A percentile compares a stretch with the other conserved stretches of the same genome.
phyloP scores from a whole-genome alignment of 768 basidiomycete genomes.

The Suillus americanus region DNA sequence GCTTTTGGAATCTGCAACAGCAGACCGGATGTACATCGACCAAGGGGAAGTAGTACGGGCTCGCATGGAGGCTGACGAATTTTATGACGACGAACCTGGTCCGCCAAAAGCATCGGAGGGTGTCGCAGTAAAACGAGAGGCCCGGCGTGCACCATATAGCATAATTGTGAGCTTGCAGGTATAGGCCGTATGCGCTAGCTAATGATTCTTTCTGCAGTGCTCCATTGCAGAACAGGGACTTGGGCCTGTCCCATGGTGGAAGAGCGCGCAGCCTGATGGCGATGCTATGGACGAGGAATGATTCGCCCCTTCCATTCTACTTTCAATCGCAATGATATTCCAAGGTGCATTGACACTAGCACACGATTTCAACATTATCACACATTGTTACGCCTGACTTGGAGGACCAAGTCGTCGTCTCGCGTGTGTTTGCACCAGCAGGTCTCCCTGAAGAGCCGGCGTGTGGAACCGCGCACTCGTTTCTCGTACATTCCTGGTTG shows the following conservation, averaged over 20 bases:
- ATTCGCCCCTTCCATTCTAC: background rate
- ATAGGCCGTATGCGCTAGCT: background rate
- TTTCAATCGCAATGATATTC: background rate
- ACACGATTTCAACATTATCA: background rate
- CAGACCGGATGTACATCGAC: slow-evolving; percentile 81
- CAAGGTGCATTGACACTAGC: background rate
- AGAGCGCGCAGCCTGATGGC: slow-evolving; percentile 42
- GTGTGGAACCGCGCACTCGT: slow-evolving; percentile 52
- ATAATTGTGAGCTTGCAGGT: slow-evolving; percentile 52
- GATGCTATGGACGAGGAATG: slow-evolving; percentile 42
- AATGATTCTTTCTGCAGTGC: slow-evolving; percentile 44
- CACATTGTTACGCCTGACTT: background rate
- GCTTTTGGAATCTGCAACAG: slow-evolving; percentile 64
- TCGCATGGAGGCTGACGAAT: slow-evolving; percentile 79
- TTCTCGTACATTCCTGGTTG: slow-evolving; percentile 50
- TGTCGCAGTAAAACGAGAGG: slow-evolving; percentile 52
- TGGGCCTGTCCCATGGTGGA: slow-evolving; percentile 79
- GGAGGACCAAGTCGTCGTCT: background rate
- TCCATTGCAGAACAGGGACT: slow-evolving; percentile 84
- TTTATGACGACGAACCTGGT: slow-evolving; percentile 84
- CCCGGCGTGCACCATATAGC: slow-evolving; percentile 60
- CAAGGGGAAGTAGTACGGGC: slow-evolving; percentile 73
- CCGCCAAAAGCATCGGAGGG: slow-evolving; percentile 77
- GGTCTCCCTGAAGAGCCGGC: slow-evolving; percentile 46
- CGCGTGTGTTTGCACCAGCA: background rate